Base-by-base conservation (phyloP, 768 basidiomycete genomes). In the Punctularia strigosozonata region DNA sequence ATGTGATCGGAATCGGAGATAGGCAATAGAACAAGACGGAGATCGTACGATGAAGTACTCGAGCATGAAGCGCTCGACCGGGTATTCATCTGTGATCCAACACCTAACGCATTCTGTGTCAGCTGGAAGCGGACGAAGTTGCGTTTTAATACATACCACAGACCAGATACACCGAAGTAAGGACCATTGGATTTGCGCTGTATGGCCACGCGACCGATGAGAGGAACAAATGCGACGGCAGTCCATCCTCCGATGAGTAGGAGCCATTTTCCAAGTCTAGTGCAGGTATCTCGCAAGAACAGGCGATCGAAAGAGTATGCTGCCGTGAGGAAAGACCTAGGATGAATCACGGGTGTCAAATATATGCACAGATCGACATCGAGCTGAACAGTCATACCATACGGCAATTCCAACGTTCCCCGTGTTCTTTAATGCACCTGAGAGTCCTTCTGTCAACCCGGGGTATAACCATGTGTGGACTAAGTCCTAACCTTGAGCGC, bases 11-110 rank as follows among this genome's bases (percentile, higher is more conserved):
- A n/a, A n/a, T n/a, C n/a, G n/a, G n/a, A n/a, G n/a, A n/a, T n/a
- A n/a, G 17, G n/a, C n/a, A 25, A 2, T 10, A 4, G 15, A 17
- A 6, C 6, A 18, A 5, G n/a, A 6, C 6, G n/a, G 7, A 4
- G 4, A 54, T n/a, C 62, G 38, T 35, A 69, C 68, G 20, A 68
- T 58, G 46, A 68, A 58, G 46, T 69, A 71, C 47, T 69, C 68
- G 15, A 68, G 46, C 36, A 56, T 55, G 8, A 57, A 52, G 31
- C 64, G 64, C 33, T 59, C 60, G 13, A 37, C 21, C 2, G 63
- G 59, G 45, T 71, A 71, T 12, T 50, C 44, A 3, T 50, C 40
- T 6, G 67, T 65, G 23, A 71, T 68, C 64, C 68, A 69, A 40
- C 69, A 68, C 60, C 60, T 61, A 15, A 8, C 10, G 24, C 6